Evolutionary conservation across 164 flowering plant species (phyloP), one percentile per base, ranked within the genome.

Genomic region (Brasenia schreberi): DNA sequence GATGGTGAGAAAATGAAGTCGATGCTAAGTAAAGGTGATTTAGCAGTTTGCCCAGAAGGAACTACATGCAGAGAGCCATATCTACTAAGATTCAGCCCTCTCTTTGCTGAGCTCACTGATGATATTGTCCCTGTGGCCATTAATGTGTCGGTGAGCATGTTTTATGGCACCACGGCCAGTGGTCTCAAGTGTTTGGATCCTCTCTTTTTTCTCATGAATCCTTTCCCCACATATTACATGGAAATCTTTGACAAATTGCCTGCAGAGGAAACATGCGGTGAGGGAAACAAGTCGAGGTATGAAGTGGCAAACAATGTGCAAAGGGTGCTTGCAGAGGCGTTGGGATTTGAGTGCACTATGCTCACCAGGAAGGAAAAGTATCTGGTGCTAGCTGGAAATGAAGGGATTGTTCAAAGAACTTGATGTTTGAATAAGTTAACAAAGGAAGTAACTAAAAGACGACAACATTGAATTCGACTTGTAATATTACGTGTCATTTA

Each of bases 1-100:
- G 96, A 92, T 62, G 84, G 81, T 0, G 81, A 76, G n/a, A 83
- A 79, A 3, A 92, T 90, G 91, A 72, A 79, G 70, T 81, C 43
- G 27, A 19, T 88, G 42, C 69, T 90, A 7, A 71, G 77, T 12
- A 85, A 88, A 77, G 98, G 96, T 0, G 96, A 92, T 59, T 59
- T 92, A 5, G 93, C 84, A 72, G 92, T 93, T 0, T 89, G 96
- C 66, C 98, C 98, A 3, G 98, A 92, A 76, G 98, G 98, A 17
- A 92, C 98, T 18, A 89, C 98, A 14, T 93, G 98, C 62, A 81
- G 98, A 56, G 96, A 88, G 79, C 98, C 98, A 0, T 93, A 90
- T 61, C 52, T 92, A 42, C 44, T 90, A 70, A 84, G 98, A 69
- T 88, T 88, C 60, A 90, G 97, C 70, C 75, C 98, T 0, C 56